Evolutionary conservation across 441 rosid genomes (phyloP).

Genomic region (Adansonia gregorii): DNA sequence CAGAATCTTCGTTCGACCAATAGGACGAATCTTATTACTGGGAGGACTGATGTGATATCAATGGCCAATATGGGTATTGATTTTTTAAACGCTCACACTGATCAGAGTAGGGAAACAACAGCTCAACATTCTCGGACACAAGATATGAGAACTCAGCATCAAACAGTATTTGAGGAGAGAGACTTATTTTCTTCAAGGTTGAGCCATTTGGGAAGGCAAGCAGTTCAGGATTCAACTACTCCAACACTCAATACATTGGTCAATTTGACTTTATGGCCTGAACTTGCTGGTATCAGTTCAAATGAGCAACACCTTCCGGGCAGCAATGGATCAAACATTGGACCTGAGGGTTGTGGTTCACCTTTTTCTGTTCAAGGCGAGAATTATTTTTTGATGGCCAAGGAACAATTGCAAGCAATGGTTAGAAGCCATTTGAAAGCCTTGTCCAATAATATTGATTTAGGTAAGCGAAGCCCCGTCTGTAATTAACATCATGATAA

Average conservation of each 20-base stretch:
- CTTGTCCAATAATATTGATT: constrained; percentile 61
- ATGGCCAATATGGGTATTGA: constrained; percentile 47
- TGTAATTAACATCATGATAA: constrained; percentile 4
- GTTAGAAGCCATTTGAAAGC: constrained; percentile 71
- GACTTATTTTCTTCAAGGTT: constrained; percentile 45
- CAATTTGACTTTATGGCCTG: constrained; percentile 60
- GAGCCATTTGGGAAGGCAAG: constrained; percentile 49
- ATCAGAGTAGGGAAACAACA: constrained; percentile 47
- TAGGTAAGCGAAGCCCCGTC: constrained; percentile 57
- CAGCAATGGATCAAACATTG: constrained; percentile 46
- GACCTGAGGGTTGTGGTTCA: constrained; percentile 38
- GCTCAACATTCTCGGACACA: constrained; percentile 42
- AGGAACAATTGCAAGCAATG: constrained; percentile 73
- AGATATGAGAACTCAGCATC: constrained; percentile 42
- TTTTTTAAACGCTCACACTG: constrained; percentile 44
- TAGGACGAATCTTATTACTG: constrained; percentile 51
- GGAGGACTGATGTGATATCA: constrained; percentile 49
- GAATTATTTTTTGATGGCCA: constrained; percentile 44
- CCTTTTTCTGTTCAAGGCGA: constrained; percentile 46
- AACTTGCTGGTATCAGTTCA: constrained; percentile 42
- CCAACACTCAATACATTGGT: constrained; percentile 37
- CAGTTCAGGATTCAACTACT: constrained; percentile 40
- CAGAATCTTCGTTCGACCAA: constrained; percentile 61
- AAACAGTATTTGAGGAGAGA: constrained; percentile 52
- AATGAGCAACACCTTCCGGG: constrained; percentile 47